A percentile compares a stretch with the other conserved stretches of the same genome.
Evolutionary conservation across 2,329 filamentous ascomycete genomes (phyloP).

Genomic region (Colletotrichum limetticola): DNA sequence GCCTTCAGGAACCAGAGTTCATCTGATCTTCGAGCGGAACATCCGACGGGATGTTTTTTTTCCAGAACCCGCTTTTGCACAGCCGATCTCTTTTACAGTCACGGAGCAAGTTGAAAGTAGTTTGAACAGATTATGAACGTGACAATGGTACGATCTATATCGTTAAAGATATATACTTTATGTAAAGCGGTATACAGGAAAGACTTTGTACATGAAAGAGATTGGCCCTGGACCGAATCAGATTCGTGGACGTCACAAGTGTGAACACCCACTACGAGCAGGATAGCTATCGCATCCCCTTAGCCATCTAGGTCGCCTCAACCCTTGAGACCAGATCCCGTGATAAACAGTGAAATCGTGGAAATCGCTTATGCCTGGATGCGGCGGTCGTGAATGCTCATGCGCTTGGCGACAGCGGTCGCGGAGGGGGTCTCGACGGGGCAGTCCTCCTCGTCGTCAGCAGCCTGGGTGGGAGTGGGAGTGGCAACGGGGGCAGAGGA

Average conservation of each 20-base stretch:
- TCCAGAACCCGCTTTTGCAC: neutral
- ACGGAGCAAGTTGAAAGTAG: neutral
- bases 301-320: neutral
- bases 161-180: slow-evolving; percentile 27
- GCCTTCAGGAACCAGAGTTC: neutral
- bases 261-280: slow-evolving; percentile 14
- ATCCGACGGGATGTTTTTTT: neutral
- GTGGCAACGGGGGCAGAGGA: neutral
- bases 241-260: slow-evolving; percentile 11
- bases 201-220: slow-evolving; percentile 32
- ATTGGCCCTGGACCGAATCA: slow-evolving; percentile 13
- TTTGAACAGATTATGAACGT: neutral
- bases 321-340: neutral
- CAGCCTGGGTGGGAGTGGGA: slow-evolving; percentile 1
- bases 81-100: neutral
- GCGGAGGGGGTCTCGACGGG: slow-evolving; percentile 20
- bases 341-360: neutral
- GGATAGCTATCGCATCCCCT: neutral
- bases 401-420: slow-evolving; percentile 28
- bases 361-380: neutral
- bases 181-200: slow-evolving; percentile 30
- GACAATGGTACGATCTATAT: slow-evolving; percentile 29
- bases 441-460: slow-evolving; percentile 28
- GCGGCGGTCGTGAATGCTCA: slow-evolving; percentile 35
- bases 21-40: neutral